Percentiles rank a stretch among this genome's conserved stretches.
Evolutionary conservation across 345 rosid genomes (phyloP).

Genomic region (Citrus australasica): DNA sequence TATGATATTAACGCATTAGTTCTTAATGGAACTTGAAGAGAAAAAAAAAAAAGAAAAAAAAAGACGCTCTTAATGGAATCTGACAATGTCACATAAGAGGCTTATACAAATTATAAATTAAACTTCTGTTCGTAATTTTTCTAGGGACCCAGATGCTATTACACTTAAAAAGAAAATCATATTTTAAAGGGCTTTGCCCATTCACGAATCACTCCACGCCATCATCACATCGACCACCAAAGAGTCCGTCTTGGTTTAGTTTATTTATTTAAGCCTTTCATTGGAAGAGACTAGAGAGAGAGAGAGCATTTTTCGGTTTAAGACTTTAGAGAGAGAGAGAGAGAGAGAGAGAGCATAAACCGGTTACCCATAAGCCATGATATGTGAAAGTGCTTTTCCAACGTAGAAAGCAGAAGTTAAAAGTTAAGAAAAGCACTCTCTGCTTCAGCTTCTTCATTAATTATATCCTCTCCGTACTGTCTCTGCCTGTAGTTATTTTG

Average conservation of each 20-base stretch:
- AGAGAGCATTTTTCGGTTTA: not conserved
- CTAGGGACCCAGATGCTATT: not conserved
- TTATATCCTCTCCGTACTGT: not conserved
- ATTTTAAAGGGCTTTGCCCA: not conserved
- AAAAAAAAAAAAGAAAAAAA: too few species aligned
- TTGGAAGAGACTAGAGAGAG: too few species aligned
- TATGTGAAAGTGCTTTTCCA: constrained; percentile 40
- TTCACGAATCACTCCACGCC: constrained; percentile 3
- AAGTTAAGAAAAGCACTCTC: not conserved
- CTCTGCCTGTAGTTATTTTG: not conserved
- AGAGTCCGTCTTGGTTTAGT: not conserved
- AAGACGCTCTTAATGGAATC: not conserved
- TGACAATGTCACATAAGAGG: not conserved
- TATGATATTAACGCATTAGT: too few species aligned
- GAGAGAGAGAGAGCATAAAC: not conserved
- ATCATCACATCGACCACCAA: not conserved
- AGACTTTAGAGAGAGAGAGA: not conserved
- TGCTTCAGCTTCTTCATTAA: not conserved
- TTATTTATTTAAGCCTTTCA: not conserved
- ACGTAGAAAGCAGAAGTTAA: constrained; percentile 31
- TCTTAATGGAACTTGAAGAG: too few species aligned
- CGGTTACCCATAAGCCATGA: not conserved
- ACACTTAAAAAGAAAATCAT: not conserved
- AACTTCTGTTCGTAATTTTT: not conserved
- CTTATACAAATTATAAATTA: not conserved